Conservation (phyloP, 169 alveolate genomes). For the Toxoplasma gondii region DNA sequence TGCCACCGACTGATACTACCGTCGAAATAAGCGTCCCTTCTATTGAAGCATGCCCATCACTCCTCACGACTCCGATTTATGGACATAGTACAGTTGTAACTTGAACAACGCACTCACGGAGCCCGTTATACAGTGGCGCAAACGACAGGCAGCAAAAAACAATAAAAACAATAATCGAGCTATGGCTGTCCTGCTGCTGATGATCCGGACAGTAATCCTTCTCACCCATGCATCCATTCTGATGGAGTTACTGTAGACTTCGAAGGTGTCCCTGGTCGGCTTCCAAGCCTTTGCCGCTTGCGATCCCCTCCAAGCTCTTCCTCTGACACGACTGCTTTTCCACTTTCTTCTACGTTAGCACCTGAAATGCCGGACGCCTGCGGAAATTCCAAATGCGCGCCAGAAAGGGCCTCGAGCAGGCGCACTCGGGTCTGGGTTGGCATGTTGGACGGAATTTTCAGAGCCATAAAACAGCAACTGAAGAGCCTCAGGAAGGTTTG, state of each 20-base stretch:
- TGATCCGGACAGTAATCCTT: neutral
- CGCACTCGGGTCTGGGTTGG: conserved; percentile 8
- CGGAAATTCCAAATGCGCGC: neutral
- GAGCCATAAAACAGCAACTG: neutral
- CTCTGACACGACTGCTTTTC: neutral
- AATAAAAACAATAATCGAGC: neutral
- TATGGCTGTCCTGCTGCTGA: neutral
- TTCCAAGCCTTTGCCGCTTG: neutral
- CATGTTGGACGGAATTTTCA: conserved; percentile 6
- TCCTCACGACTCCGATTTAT: no score
- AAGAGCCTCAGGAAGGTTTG: conserved; percentile 6
- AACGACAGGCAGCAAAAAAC: neutral
- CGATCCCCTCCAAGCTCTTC: neutral
- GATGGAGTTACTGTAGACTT: neutral
- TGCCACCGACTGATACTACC: neutral
- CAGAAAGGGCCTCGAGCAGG: conserved; percentile 11
- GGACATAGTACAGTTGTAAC: neutral
- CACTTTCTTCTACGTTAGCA: neutral
- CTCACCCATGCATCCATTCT: neutral
- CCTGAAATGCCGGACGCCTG: neutral
- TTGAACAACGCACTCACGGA: neutral
- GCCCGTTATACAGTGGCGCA: neutral
- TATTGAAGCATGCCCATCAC: no score
- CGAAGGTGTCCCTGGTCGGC: neutral
- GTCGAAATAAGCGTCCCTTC: no score